Conservation (phyloP, 345 rosid species). For the Cardamine resedifolia region DNA sequence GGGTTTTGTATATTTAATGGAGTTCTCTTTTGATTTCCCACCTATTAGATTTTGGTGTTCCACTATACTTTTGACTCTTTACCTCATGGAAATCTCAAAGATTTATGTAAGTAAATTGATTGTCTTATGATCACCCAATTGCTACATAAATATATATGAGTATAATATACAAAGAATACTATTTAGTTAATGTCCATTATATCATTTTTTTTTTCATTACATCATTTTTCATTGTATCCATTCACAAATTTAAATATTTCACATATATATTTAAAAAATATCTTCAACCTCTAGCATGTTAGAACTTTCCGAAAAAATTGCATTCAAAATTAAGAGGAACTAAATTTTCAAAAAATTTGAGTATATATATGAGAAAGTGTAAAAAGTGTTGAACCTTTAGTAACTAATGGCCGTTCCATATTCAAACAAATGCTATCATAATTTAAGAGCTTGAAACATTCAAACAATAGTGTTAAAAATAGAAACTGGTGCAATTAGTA, state of each 20-base stretch:
- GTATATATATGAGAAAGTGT: not conserved
- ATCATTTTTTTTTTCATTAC: slow-evolving; percentile 15
- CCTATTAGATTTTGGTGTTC: slow-evolving; percentile 30
- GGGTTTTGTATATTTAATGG: slow-evolving; percentile 26
- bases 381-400: not conserved
- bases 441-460: not conserved
- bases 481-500: not conserved
- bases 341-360: not conserved
- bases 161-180: not conserved
- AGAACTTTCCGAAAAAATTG: not conserved
- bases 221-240: slow-evolving; percentile 2
- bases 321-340: not conserved
- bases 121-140: slow-evolving; percentile 29
- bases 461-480: not conserved
- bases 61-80: slow-evolving; percentile 39
- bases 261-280: not conserved
- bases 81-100: slow-evolving; percentile 39
- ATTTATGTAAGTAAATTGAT: slow-evolving; percentile 20
- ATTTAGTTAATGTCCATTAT: not conserved
- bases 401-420: not conserved
- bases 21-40: slow-evolving; percentile 24
- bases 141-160: slow-evolving; percentile 4
- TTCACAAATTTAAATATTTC: not conserved
- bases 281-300: not conserved
- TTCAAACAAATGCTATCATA: not conserved